Base-by-base conservation (phyloP, 2,329 filamentous ascomycete species). In the Aspergillus fumigatus region DNA sequence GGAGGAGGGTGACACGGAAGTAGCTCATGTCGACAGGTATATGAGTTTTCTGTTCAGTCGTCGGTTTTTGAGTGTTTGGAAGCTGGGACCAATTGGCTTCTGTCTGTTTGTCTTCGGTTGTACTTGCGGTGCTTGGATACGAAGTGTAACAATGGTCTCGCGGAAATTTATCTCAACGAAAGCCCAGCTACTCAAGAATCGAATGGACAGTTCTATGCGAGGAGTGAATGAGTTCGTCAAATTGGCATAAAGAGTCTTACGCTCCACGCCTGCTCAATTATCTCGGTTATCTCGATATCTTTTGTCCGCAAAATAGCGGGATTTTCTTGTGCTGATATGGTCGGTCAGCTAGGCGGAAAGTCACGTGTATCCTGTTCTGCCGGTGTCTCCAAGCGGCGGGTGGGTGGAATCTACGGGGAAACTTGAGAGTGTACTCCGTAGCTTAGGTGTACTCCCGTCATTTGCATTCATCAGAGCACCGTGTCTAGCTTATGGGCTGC, bases 1-100 rank as follows among this genome's bases (percentile, higher is more conserved):
- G 90, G 77, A 94, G 84, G 56, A 96, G 88, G 50, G 91, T 96
- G 73, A 97, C 90, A 71, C 90, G 88, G 82, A 97, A 97, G 81
- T 84, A 96, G 56, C 86, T 81, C 88, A 92, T 92, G 59, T 59
- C 68, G 60, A 29, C 17, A 45, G 48, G 10, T 45, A 45, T 19
- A 45, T 53, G 38, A 35, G n/a, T 54, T 50, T 26, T 2, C 21
- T 45, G 25, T 40, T 49, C 9, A 48, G 26, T 29, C 21, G 48
- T 49, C 35, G 25, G 49, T 53, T 55, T 43, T 38, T 35, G 21
- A 8, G 49, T 26, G 57, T 17, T 48, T 52, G 26, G 32, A 48
- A 35, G 41, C 48, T 55, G 49, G 35, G 17, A 21, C 49, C 49
- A n/a, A 23, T 50, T 51, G 29, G 23, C 9, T n/a, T 49, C 26